A percentile compares a stretch with the other conserved stretches of the same genome.
Conservation (phyloP, 1,284 basidiomycete species). For the Peniophora sp. region DNA sequence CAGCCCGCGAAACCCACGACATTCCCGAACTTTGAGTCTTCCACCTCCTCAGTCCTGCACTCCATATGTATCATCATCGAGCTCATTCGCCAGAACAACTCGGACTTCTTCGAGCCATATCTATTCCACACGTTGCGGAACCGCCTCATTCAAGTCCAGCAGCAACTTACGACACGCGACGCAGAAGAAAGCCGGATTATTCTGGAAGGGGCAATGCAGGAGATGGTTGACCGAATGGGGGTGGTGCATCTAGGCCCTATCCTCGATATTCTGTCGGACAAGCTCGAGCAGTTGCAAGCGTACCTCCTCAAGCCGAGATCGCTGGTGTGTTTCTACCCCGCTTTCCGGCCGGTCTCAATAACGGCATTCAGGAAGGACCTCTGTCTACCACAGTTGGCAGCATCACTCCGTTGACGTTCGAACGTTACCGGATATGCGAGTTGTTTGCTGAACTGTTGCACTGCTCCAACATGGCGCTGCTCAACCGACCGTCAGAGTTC, state of each 20-base stretch:
- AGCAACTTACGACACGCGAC: conserved; percentile 41
- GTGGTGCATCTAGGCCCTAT: conserved; percentile 90
- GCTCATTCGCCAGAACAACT: conserved; percentile 97
- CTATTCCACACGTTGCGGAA: conserved; percentile 94
- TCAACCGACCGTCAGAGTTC: conserved; percentile 74
- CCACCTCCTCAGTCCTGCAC: conserved; percentile 84
- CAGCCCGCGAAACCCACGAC: conserved; percentile 11
- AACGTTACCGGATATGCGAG: conserved; percentile 96
- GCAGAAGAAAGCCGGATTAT: conserved; percentile 59
- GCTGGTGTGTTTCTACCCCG: conserved; percentile 40
- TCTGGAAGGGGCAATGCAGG: conserved; percentile 77
- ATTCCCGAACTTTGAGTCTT: conserved; percentile 65
- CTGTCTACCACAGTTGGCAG: conserved; percentile 66
- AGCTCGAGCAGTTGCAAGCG: conserved; percentile 65
- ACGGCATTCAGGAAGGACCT: conserved; percentile 41
- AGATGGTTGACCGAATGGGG: conserved; percentile 86
- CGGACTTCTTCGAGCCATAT: conserved; percentile 97
- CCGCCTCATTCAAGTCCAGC: conserved; percentile 81
- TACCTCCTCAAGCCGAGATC: conserved; percentile 72
- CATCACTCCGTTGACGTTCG: conserved; percentile 83
- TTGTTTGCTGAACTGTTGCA: conserved; percentile 95
- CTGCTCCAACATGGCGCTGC: conserved; percentile 95
- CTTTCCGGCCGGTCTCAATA: conserved; percentile 5
- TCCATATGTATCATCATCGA: conserved; percentile 92
- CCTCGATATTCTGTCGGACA: conserved; percentile 70